Percentiles rank a stretch among this genome's conserved stretches.
Conservation (phyloP, 805 yeast genomes). For the Metschnikowia baotianmanensis region DNA sequence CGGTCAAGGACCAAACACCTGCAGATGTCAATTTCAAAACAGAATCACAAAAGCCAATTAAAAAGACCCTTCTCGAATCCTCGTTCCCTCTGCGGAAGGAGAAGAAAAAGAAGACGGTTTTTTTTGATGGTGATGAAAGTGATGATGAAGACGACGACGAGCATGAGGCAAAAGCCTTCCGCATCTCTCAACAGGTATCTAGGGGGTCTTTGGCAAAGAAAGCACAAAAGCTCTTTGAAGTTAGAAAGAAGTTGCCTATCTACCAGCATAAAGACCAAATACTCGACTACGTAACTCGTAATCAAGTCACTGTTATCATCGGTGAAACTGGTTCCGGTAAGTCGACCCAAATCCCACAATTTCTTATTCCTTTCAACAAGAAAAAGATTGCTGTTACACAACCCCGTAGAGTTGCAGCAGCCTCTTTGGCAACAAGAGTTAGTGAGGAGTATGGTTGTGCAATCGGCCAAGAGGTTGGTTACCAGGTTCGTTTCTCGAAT, state of each 20-base stretch:
- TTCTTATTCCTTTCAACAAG: constrained; percentile 54
- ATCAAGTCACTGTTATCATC: constrained; percentile 75
- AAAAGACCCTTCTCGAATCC: too few species aligned
- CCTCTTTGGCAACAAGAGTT: constrained; percentile 88
- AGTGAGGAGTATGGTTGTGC: constrained; percentile 79
- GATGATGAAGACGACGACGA: constrained; percentile 37
- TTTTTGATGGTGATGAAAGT: constrained; percentile 35
- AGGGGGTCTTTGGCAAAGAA: constrained; percentile 26
- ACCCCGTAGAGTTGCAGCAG: constrained; percentile 97
- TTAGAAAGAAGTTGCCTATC: constrained; percentile 68
- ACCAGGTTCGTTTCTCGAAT: constrained; percentile 88
- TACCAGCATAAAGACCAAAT: constrained; percentile 67
- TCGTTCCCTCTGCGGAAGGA: neutral
- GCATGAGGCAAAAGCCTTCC: constrained; percentile 13
- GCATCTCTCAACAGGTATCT: constrained; percentile 4
- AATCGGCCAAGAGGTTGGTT: constrained; percentile 84
- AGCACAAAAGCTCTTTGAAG: constrained; percentile 44
- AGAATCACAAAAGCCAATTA: neutral
- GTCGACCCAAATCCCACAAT: constrained; percentile 95
- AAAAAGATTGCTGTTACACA: constrained; percentile 87
- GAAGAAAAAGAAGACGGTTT: constrained; percentile 23
- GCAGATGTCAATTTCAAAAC: too few species aligned
- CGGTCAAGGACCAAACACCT: neutral
- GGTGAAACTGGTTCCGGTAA: constrained; percentile 99
- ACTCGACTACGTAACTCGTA: constrained; percentile 48